Evolutionary conservation across 306 rosid species (phyloP).

Genomic region (Sophora flavescens): DNA sequence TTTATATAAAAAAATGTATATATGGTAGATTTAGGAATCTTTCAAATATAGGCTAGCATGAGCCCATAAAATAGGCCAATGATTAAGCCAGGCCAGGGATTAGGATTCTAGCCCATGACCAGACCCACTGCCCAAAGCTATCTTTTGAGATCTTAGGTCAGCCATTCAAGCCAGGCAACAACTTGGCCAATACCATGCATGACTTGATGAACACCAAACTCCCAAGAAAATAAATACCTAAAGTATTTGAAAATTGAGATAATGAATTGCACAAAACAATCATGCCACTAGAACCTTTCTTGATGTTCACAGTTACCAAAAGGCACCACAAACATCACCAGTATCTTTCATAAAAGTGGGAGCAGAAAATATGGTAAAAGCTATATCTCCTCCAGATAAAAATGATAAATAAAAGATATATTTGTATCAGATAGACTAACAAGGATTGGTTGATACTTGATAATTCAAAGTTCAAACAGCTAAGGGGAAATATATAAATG

Average conservation of each 20-base stretch:
- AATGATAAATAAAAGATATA: background rate
- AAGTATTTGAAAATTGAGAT: background rate
- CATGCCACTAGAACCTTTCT: constrained; percentile 3
- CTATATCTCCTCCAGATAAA: background rate
- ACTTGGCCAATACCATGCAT: background rate
- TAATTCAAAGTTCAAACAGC: background rate
- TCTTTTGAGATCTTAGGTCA: background rate
- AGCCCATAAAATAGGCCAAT: background rate
- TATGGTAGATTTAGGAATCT: background rate
- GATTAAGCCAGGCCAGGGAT: background rate
- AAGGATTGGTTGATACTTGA: constrained; percentile 10
- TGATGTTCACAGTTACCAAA: constrained; percentile 6
- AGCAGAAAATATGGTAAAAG: constrained; percentile 21
- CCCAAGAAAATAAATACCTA: background rate
- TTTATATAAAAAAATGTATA: background rate
- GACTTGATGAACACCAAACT: background rate
- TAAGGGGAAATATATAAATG: constrained; percentile 6
- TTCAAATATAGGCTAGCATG: constrained; percentile 4
- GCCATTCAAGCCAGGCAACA: constrained; percentile 9
- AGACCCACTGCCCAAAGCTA: constrained; percentile 10
- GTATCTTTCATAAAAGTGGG: background rate
- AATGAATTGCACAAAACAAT: background rate
- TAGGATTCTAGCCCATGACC: background rate
- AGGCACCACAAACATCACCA: background rate
- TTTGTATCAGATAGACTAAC: constrained; percentile 26